Conservation (phyloP, 2,329 filamentous ascomycete genomes). For the Fusarium nygamai region DNA sequence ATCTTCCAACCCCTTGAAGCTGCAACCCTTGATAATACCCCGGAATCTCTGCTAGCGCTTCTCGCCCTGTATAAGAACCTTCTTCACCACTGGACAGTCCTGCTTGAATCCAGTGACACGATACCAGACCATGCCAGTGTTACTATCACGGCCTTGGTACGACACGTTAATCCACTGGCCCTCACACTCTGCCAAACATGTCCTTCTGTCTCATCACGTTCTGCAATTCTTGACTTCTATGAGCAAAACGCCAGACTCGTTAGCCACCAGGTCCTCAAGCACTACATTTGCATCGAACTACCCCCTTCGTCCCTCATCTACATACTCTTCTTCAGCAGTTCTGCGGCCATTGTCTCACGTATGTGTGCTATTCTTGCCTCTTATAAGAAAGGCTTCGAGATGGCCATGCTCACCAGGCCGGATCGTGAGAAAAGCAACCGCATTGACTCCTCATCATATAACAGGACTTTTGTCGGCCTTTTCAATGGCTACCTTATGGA, state of each 20-base stretch:
- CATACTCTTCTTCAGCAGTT: constrained; percentile 73
- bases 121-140: constrained; percentile 50
- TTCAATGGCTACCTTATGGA: constrained; percentile 92
- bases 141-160: constrained; percentile 54
- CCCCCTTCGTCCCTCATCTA: constrained; percentile 77
- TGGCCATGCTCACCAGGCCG: constrained; percentile 60
- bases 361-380: constrained; percentile 74
- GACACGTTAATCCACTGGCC: constrained; percentile 64
- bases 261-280: constrained; percentile 59
- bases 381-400: constrained; percentile 81
- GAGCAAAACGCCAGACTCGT: constrained; percentile 68
- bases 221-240: constrained; percentile 76
- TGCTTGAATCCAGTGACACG: constrained; percentile 53
- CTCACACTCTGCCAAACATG: constrained; percentile 68
- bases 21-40: constrained; percentile 58
- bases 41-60: constrained; percentile 66
- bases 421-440: constrained; percentile 40
- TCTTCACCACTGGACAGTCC: constrained; percentile 67
- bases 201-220: constrained; percentile 55
- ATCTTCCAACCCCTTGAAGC: constrained; percentile 63
- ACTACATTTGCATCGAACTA: constrained; percentile 71
- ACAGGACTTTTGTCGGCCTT: constrained; percentile 68
- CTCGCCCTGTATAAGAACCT: constrained; percentile 74
- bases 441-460: constrained; percentile 57
- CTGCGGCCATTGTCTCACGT: constrained; percentile 71